Conservation (phyloP, 805 yeast species). For the Kurtzmaniella cleridarum region DNA sequence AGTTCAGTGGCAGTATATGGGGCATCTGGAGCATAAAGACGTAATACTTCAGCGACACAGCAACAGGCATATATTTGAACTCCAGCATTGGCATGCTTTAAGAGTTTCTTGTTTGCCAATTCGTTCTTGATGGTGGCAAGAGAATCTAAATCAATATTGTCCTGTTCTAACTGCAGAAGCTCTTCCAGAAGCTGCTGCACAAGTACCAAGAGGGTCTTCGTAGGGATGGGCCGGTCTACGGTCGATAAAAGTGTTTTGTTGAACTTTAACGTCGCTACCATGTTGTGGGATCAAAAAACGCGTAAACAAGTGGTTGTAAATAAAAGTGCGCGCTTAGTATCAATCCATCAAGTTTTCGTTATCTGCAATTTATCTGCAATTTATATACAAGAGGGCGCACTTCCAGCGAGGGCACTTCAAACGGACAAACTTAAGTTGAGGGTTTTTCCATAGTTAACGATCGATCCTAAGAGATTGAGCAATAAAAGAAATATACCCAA, state of each 20-base stretch:
- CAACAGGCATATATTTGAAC: conserved; percentile 68
- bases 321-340: too few relatives aligned
- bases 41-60: conserved; percentile 66
- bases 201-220: conserved; percentile 56
- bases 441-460: too few relatives aligned
- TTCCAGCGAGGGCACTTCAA: too few relatives aligned
- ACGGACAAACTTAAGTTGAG: too few relatives aligned
- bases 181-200: conserved; percentile 57
- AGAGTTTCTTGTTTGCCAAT: conserved; percentile 52
- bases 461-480: too few relatives aligned
- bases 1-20: conserved; percentile 69
- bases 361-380: too few relatives aligned
- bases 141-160: conserved; percentile 42
- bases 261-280: conserved; percentile 19
- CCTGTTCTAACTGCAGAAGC: conserved; percentile 59
- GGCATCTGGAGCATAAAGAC: conserved; percentile 85
- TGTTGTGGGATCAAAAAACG: too few relatives aligned
- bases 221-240: conserved; percentile 49
- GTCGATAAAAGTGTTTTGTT: conserved; percentile 50
- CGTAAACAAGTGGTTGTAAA: too few relatives aligned
- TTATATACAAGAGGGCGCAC: too few relatives aligned
- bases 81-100: conserved; percentile 59
- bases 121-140: conserved; percentile 41
- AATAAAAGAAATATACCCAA: too few relatives aligned
- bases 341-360: too few relatives aligned